These are phyloP conservation scores for Aspergillus caelatus DNA, from an alignment of 2,329 filamentous ascomycete species.

Conservation along the genomic window DNA sequence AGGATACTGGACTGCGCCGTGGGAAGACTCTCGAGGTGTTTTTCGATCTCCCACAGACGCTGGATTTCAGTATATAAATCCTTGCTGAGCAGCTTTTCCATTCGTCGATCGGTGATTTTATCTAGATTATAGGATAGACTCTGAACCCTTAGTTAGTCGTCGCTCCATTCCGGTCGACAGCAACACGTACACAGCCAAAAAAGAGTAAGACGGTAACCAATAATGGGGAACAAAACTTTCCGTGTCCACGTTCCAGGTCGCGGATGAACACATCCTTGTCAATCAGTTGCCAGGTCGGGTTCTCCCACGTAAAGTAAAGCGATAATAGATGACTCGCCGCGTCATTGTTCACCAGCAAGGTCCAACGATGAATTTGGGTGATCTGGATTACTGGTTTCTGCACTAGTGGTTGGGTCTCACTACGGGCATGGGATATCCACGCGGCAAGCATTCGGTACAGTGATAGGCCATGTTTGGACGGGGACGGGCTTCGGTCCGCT, in stretches of 20 bases:
- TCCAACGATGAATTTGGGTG: conserved; percentile 24
- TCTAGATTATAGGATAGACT: conserved; percentile 27
- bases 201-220: conserved; percentile 25
- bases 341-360: conserved; percentile 23
- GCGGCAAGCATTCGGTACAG: conserved; percentile 20
- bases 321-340: conserved; percentile 27
- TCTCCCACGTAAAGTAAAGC: conserved; percentile 30
- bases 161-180: background rate
- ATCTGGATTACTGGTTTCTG: conserved; percentile 17
- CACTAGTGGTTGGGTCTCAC: conserved; percentile 4
- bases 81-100: conserved; percentile 25
- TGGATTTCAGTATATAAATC: conserved; percentile 25
- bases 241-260: conserved; percentile 21
- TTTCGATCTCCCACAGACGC: conserved; percentile 23
- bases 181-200: conserved; percentile 24
- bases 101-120: conserved; percentile 26
- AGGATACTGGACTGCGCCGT: conserved; percentile 26
- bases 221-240: conserved; percentile 23
- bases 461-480: conserved; percentile 17
- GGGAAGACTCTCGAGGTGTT: conserved; percentile 15
- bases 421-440: conserved; percentile 11
- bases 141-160: conserved; percentile 13
- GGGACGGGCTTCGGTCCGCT: conserved; percentile 9
- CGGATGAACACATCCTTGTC: conserved; percentile 23
- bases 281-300: conserved; percentile 28